phyloP scores from a whole-genome alignment of 305 asterid species.

The Fraxinus angustifolia region DNA sequence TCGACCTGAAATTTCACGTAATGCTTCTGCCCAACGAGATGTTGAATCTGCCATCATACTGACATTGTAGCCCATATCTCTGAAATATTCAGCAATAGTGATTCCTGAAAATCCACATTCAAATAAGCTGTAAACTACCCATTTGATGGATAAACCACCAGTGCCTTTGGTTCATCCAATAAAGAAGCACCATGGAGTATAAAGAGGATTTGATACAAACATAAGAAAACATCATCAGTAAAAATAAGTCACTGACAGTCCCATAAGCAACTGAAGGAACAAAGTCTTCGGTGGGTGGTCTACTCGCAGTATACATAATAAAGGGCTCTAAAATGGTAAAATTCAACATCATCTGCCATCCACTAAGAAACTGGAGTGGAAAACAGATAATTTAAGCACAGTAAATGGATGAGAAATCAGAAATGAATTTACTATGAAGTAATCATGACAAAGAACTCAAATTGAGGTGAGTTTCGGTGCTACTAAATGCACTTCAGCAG shows the following conservation, averaged over 20 bases:
- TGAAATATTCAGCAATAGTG: constrained; percentile 92
- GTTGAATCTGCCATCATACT: constrained; percentile 99
- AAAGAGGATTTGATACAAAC: background rate
- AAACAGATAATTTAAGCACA: background rate
- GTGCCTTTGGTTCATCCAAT: background rate
- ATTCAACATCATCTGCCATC: background rate
- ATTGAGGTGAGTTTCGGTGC: background rate
- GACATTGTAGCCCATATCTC: constrained; percentile 99
- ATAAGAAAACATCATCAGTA: background rate
- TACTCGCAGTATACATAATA: background rate
- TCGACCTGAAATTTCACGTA: constrained; percentile 99
- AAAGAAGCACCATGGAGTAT: background rate
- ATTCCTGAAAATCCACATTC: constrained; percentile 65
- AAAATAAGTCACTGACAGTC: background rate
- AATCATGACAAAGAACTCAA: background rate
- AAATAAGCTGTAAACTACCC: constrained; percentile 4
- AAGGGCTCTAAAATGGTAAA: background rate
- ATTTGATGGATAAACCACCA: constrained; percentile 7
- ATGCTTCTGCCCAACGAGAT: constrained; percentile 99
- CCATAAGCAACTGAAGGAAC: constrained; percentile 2
- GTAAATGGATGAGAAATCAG: background rate
- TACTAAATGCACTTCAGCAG: background rate
- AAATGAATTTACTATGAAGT: background rate
- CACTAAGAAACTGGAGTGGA: background rate
- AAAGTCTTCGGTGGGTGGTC: background rate